Evolutionary conservation across 225 moss, liverwort and hornwort genomes (phyloP), one percentile per base, ranked within the genome.

Genomic region (Neckera pumila): DNA sequence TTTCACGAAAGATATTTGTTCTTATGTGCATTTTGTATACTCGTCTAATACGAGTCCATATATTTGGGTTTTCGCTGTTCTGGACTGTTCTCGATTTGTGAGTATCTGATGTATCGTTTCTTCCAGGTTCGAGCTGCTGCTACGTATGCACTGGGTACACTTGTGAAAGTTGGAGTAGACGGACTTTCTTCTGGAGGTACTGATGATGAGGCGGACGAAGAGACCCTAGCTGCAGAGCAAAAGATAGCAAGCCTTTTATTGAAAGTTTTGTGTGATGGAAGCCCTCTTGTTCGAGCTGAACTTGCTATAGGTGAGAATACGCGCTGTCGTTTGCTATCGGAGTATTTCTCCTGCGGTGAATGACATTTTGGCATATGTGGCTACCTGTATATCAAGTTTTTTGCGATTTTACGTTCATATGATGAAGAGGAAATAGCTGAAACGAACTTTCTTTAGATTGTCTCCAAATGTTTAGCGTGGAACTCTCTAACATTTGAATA

Each of bases 231-330:
- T 88, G 92, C 95, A 58, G 98, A 98, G 82, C 92, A 95, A 82
- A 97, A 95, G 62, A 92, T 97, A 78, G 96, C 96, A 71, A 91
- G 86, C 49, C 84, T 89, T 79, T 77, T 98, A 56, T 89, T 98
- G 83, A 95, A 90, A 92, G 94, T 96, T 31, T 89, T 95, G 57
- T 93, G 90, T 89, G 98, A 98, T 90, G 98, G 97, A 87, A 98
- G 98, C 89, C 97, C 98, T 28, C 94, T 96, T 88, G 97, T 98
- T 58, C 95, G 98, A 92, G 94, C 95, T 83, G 98, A 98, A 89
- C 95, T 98, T 89, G 98, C 95, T 21, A 93, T 94, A 89, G 97
- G 98, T 98, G 69, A 88, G 92, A 58, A 69, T 22, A 69, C 20
- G 51, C 59, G 34, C 85, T 82, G 59, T 45, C 54, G 67, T 85